Base-by-base conservation (phyloP, 2,329 filamentous ascomycete species). In the Didymella segeticola region DNA sequence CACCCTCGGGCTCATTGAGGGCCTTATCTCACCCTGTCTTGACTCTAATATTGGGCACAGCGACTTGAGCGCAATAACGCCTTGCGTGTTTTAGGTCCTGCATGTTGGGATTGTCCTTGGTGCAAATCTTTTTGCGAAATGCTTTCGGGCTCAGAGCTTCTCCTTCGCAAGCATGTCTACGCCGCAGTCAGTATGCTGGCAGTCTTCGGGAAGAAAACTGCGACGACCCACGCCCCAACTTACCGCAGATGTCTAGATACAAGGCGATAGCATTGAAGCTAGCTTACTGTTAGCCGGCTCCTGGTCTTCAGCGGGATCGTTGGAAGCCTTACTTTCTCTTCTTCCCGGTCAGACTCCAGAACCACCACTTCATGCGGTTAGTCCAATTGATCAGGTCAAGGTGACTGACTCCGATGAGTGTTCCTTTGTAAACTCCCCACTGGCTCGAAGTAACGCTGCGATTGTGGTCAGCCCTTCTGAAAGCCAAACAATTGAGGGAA, bases 321-420 rank as follows among this genome's bases (percentile, higher is more conserved):
- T 3, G 20, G 17, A 6, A 20, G n/a, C 41, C 62, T 22, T 59
- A 84, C 79, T 80, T 84, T 61, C 78, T 75, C 68, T 80, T 81
- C 53, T 80, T 80, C 4, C 85, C 82, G 2, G 80, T 82, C 47
- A 87, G 63, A 53, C 81, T 77, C 68, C 82, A 84, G 42, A 84
- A 76, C 52, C 83, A 77, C 81, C 82, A 85, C 61, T 85, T 82
- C 30, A 86, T 62, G 25, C 84, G 76, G 58, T 86, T 87, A 23
- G 83, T 85, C 85, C 85, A 88, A 61, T 88, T 88, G 70, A 88
- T 88, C 57, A 87, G 67, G 61, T 88, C 85, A 39, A 88, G 69
- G 73, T 88, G 85, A 67, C 82, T 86, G 53, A 87, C 85, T 4
- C 82, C 82, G n/a, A 85, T 76, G 43, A 88, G 66, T 1, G 85